Evolutionary conservation across 1,284 basidiomycete genomes (phyloP), one percentile per base, ranked within the genome.

Genomic region (Chiua sp.): DNA sequence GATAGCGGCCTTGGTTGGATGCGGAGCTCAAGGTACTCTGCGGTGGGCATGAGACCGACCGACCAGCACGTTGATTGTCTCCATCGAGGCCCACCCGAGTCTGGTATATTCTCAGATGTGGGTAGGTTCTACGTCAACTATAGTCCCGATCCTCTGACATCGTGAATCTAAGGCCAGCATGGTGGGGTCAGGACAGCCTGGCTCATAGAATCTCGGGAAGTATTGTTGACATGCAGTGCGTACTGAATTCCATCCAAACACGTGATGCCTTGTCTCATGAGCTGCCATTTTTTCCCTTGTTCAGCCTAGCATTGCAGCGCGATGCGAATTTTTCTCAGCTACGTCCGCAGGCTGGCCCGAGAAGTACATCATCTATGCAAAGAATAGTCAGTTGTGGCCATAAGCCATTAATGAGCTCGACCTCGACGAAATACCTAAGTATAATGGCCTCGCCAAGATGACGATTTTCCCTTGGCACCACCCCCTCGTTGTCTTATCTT

Each of bases 181-280:
- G 88, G 85, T 80, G 84, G 64, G 93, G 91, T 72, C 87, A 87
- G 66, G 90, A 92, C 59, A 93, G 91, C 69, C 76, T 93, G 50
- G 88, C 90, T 3, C 81, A 84, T 33, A 93, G 92, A 8, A 85
- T 89, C 71, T 88, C 87, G 5, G 88, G 88, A 57, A 92, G 94
- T 71, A 94, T 96, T 92, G 81, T 95, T 71, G 92, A 96, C 73
- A 95, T 96, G 94, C 94, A 96, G 93, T 95, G 78, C 70, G 93
- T 89, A 26, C 56, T 50, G 53, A 37, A 39, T 56, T 57, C 12
- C 22, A 30, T 62, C 52, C 57, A 3, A 42, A 12, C 2, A 13
- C 51, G 50, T 15, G 49, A 16, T 23, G 11, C 20, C n/a, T 54
- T 56, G 61, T 55, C 54, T 65, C 51, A 61, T 65, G 60, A 55